Base-by-base conservation (phyloP, 306 rosid species). In the Mimosa pudica region DNA sequence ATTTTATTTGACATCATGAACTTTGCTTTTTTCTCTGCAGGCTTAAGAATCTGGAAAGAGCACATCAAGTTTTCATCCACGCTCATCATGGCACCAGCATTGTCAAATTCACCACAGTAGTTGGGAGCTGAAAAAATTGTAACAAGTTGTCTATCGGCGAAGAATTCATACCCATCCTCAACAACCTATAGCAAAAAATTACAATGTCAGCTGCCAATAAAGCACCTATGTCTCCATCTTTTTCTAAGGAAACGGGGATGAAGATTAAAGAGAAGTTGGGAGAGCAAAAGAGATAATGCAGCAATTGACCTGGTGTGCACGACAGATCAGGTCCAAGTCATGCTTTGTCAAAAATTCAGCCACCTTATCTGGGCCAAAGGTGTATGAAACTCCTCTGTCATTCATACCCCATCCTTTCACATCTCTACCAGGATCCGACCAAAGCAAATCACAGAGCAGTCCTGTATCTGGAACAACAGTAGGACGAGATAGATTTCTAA, bases 21-120 rank as follows among this genome's bases (percentile, higher is more conserved):
- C 74, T 70, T 45, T 2, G 74, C 41, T 70, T 70, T 70, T 46
- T 46, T 70, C 74, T 70, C 74, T 24, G 74, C 74, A 24, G 74
- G 74, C 57, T 70, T 70, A 46, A 70, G 74, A 20, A 70, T 70
- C 55, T 70, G 74, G 74, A 70, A 70, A 46, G 74, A 70, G 74
- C 74, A 70, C 74, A 46, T 70, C 74, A 70, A 20, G 57, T 70
- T 70, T 46, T 70, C 74, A 44, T 70, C 74, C 57, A 70, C 74
- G 35, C 74, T 70, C 74, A 70, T 70, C 74, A 70, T 45, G 41
- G 74, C 74, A 70, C 74, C 74, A 70, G 74, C 57, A 70, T 70
- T 70, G 57, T 70, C 74, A 70, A 70, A 70, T 45, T 70, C 74
- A 45, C 74, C 74, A 70, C 74, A 70, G 74, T 70, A 70, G 74